Conservation (phyloP, 2,329 filamentous ascomycete species). For the Talaromyces sp. region DNA sequence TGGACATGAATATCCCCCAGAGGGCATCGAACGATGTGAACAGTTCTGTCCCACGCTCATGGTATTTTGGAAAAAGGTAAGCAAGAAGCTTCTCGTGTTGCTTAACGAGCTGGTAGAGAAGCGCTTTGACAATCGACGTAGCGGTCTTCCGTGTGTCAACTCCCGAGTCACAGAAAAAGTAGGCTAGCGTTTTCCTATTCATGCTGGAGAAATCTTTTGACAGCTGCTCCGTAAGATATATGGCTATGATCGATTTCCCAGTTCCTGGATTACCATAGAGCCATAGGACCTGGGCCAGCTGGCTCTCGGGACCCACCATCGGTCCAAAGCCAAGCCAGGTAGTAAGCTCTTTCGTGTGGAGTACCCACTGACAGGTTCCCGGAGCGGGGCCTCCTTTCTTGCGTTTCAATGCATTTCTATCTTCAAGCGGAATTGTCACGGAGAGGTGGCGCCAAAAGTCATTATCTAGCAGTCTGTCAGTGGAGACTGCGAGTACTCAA, state of each 20-base stretch:
- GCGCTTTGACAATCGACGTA: background rate
- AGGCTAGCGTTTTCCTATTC: background rate
- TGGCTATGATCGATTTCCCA: constrained; percentile 1
- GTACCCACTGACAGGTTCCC: background rate
- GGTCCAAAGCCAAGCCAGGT: constrained; percentile 1
- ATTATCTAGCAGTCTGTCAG: too few species aligned
- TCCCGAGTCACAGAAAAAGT: constrained; percentile 3
- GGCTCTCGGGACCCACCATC: background rate
- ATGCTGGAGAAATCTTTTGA: background rate
- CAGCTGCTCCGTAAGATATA: background rate
- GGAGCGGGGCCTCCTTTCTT: background rate
- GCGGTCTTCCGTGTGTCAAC: background rate
- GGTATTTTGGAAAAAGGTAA: background rate
- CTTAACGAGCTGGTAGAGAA: background rate
- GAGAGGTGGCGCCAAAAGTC: too few species aligned
- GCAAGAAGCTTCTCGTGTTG: background rate
- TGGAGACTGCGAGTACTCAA: too few species aligned
- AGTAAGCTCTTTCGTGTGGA: background rate
- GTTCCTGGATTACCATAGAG: constrained; percentile 1
- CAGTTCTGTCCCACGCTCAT: background rate
- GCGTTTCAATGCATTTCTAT: too few species aligned
- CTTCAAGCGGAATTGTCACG: too few species aligned
- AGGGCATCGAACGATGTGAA: constrained; percentile 1
- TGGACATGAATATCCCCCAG: constrained; percentile 1
- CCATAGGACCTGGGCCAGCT: background rate